Evolutionary conservation across 805 yeast genomes (phyloP).

Genomic region (Phaffomyces thermotolerans): DNA sequence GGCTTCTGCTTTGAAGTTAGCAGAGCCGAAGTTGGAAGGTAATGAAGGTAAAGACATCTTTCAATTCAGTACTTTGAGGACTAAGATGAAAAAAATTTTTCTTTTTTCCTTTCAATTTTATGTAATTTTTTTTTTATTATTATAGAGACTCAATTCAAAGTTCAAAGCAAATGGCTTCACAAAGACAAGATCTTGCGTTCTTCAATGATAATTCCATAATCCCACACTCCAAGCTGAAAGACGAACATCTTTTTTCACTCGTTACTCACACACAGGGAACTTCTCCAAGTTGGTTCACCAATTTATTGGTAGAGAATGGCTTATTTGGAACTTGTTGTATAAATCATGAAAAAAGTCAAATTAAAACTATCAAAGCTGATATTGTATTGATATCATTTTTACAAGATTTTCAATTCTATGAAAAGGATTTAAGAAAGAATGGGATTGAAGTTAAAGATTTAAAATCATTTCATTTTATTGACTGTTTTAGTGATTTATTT

Average conservation of each 20-base stretch:
- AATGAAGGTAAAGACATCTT: constrained; percentile 41
- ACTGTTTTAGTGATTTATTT: constrained; percentile 42
- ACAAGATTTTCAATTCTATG: constrained; percentile 25
- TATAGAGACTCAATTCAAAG: background rate
- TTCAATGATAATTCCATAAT: constrained; percentile 44
- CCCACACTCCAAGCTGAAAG: constrained; percentile 17
- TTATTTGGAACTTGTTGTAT: constrained; percentile 20
- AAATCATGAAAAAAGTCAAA: constrained; percentile 14
- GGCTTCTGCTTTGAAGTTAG: constrained; percentile 41
- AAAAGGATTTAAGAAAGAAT: constrained; percentile 31
- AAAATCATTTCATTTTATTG: constrained; percentile 32
- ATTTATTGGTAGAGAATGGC: constrained; percentile 45
- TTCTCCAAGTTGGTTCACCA: constrained; percentile 56
- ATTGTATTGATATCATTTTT: constrained; percentile 29
- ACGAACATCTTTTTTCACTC: constrained; percentile 23
- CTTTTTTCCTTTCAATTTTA: background rate
- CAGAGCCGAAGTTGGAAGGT: constrained; percentile 47
- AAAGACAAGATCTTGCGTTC: constrained; percentile 52
- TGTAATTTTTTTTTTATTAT: background rate
- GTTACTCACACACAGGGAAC: constrained; percentile 44
- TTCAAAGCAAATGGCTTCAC: constrained; percentile 23
- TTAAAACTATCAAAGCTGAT: constrained; percentile 16
- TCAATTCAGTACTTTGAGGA: background rate
- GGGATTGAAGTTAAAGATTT: constrained; percentile 30
- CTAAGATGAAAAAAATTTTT: background rate